A percentile compares a stretch with the other conserved stretches of the same genome.
phyloP scores from a whole-genome alignment of 2,329 filamentous ascomycete genomes.

The Neoscytalidium dimidiatum region DNA sequence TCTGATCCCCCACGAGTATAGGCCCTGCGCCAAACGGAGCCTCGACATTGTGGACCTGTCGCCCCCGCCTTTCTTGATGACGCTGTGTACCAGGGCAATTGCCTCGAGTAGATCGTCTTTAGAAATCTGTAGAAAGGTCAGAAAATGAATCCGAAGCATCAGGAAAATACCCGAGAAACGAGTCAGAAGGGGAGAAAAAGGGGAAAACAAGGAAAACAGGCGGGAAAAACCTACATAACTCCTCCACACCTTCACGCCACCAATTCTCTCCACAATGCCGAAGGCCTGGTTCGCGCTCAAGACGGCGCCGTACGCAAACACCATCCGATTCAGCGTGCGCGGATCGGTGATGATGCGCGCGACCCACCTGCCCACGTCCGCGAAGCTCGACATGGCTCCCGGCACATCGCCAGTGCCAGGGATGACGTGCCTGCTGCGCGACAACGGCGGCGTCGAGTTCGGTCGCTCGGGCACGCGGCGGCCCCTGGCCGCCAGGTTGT shows the following conservation, averaged over 20 bases:
- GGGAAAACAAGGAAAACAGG: too few relatives aligned
- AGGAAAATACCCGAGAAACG: too few relatives aligned
- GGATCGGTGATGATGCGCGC: constrained; percentile 54
- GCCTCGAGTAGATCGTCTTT: background rate
- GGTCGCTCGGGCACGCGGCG: constrained; percentile 38
- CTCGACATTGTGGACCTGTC: background rate
- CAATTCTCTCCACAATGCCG: constrained; percentile 48
- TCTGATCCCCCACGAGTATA: constrained; percentile 49
- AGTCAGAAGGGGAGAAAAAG: too few relatives aligned
- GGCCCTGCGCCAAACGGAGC: constrained; percentile 41
- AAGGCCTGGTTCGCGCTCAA: constrained; percentile 51
- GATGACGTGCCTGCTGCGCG: background rate
- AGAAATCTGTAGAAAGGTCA: background rate
- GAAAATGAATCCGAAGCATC: background rate
- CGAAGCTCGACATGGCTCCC: constrained; percentile 49
- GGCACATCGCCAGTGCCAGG: constrained; percentile 40
- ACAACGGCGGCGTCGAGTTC: constrained; percentile 23
- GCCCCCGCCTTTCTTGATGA: background rate
- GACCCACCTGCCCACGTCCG: constrained; percentile 56
- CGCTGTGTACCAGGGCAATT: too few relatives aligned
- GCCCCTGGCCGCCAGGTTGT: constrained; percentile 30
- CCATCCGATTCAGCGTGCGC: constrained; percentile 55
- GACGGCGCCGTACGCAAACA: constrained; percentile 53
- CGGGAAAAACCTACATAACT: constrained; percentile 36
- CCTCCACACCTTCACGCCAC: constrained; percentile 49